Evolutionary conservation across 1,284 basidiomycete species (phyloP).

Genomic region (Pseudozyma thailandica): DNA sequence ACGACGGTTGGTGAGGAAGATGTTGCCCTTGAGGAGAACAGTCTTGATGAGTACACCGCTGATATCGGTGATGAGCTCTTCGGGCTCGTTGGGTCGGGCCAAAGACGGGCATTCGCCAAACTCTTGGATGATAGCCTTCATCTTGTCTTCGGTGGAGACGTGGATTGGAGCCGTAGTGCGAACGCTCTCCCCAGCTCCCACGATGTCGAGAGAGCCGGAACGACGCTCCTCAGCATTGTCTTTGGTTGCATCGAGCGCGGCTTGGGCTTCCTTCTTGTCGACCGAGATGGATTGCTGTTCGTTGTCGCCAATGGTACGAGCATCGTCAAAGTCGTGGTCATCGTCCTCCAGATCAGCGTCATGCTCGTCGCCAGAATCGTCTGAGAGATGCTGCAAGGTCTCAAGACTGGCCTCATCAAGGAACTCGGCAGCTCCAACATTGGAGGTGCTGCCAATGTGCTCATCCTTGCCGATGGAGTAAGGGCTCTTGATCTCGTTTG

Average conservation of each 20-base stretch:
- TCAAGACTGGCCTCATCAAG: constrained; percentile 43
- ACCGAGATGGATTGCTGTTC: background rate
- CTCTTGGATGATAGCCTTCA: constrained; percentile 53
- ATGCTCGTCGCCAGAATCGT: too few species aligned
- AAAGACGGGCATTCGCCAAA: constrained; percentile 52
- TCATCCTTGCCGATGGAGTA: constrained; percentile 42
- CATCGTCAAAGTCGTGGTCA: constrained; percentile 20
- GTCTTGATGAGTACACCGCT: constrained; percentile 53
- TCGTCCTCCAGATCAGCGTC: too few species aligned
- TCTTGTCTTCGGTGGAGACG: constrained; percentile 40
- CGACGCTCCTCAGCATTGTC: constrained; percentile 18
- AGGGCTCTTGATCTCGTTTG: constrained; percentile 25
- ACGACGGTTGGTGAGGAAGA: constrained; percentile 57
- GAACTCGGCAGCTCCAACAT: constrained; percentile 30
- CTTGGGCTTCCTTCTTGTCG: background rate
- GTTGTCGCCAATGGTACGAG: constrained; percentile 6
- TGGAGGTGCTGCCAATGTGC: constrained; percentile 19
- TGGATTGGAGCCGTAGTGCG: constrained; percentile 16
- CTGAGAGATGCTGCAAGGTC: constrained; percentile 30
- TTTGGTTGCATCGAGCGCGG: constrained; percentile 5
- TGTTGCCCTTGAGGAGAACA: constrained; percentile 57
- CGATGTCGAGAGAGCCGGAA: constrained; percentile 22
- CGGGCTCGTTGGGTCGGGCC: constrained; percentile 32
- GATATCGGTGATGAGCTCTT: constrained; percentile 46
- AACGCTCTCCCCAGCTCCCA: constrained; percentile 17